Evolutionary conservation across 768 basidiomycete species (phyloP).

Genomic region (Macrocybe gigantea): DNA sequence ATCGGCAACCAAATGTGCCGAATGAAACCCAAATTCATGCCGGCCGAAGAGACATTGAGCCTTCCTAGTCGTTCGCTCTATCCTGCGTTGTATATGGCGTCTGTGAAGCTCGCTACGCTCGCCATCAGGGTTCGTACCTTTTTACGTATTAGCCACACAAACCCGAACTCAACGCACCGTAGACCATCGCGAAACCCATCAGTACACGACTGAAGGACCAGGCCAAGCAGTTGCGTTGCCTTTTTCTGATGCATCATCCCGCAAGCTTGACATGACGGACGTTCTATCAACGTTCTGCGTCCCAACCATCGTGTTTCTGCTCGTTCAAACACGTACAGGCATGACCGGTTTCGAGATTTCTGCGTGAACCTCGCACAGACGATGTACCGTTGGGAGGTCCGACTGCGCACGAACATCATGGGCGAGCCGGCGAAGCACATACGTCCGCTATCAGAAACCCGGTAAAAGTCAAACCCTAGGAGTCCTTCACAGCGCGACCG

Average conservation of each 20-base stretch:
- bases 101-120: slow-evolving; percentile 70
- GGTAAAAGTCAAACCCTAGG: slow-evolving; percentile 32
- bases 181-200: slow-evolving; percentile 87
- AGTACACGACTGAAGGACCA: slow-evolving; percentile 62
- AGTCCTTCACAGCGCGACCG: too few species aligned
- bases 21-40: too few species aligned
- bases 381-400: slow-evolving; percentile 70
- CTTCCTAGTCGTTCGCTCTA: too few species aligned
- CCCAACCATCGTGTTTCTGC: neutral
- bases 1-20: too few species aligned
- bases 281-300: too few species aligned
- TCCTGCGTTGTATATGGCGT: slow-evolving; percentile 44
- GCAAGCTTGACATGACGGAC: too few species aligned
- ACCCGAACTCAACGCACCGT: neutral
- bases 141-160: neutral
- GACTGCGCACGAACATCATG: slow-evolving; percentile 68
- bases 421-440: slow-evolving; percentile 70
- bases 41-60: too few species aligned
- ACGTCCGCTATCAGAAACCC: slow-evolving; percentile 71
- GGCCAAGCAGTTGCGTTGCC: slow-evolving; percentile 54
- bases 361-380: slow-evolving; percentile 72
- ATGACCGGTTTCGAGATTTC: slow-evolving; percentile 63
- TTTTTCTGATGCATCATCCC: neutral
- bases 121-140: slow-evolving; percentile 44
- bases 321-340: slow-evolving; percentile 32